Percentiles rank a stretch among this genome's conserved stretches.
These are phyloP conservation scores for Bothriochloa decipiens DNA, from an alignment of 176 grass and related monocot genomes.

Conservation along the genomic window DNA sequence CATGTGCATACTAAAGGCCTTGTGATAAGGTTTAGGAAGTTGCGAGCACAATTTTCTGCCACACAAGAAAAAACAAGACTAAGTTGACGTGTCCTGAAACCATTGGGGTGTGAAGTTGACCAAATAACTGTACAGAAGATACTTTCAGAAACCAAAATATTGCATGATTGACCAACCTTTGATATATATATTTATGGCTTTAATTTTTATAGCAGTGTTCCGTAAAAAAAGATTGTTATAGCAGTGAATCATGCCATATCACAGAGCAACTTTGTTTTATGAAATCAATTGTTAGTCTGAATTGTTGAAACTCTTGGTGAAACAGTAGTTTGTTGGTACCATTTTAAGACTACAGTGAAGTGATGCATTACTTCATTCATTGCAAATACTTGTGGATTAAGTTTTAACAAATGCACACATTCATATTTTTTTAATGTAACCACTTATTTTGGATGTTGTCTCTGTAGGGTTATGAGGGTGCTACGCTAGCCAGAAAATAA, in stretches of 20 bases:
- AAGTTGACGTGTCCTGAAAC: not conserved
- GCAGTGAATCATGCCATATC: not conserved
- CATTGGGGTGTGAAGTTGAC: not conserved
- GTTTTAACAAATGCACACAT: not conserved
- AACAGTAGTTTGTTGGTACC: not conserved
- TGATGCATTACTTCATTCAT: not conserved
- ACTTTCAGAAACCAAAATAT: not conserved
- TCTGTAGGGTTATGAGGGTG: too few species aligned
- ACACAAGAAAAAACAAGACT: not conserved
- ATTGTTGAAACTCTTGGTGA: slow-evolving; percentile 3
- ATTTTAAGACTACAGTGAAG: slow-evolving; percentile 7
- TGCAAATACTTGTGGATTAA: not conserved
- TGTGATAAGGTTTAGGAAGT: slow-evolving; percentile 3
- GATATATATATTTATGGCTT: not conserved
- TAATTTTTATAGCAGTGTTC: not conserved
- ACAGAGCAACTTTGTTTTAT: too few species aligned
- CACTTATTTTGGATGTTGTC: slow-evolving; percentile 9
- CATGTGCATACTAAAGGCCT: not conserved
- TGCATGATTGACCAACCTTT: not conserved
- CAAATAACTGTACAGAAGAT: not conserved
- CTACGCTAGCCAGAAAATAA: too few species aligned
- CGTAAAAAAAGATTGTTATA: too few species aligned
- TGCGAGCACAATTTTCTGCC: not conserved
- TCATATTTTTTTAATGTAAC: slow-evolving; percentile 21
- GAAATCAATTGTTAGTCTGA: not conserved